Base-by-base conservation (phyloP, 2,329 filamentous ascomycete genomes). In the Trichoderma endophyticum region DNA sequence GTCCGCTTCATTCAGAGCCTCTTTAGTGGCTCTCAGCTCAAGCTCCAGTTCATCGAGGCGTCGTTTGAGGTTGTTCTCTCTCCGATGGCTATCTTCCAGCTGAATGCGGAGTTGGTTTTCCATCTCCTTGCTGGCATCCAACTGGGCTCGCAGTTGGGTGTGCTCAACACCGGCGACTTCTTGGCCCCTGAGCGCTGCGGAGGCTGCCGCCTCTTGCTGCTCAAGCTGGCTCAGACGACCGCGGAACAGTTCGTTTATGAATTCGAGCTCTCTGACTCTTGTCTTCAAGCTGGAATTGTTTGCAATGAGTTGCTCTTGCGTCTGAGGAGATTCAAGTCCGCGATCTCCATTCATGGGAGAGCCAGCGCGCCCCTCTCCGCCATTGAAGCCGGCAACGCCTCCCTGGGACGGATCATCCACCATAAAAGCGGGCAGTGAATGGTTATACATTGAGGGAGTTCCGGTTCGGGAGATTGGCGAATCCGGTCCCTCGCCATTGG, bases 251-350 rank as follows among this genome's bases (percentile, higher is more conserved):
- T 93, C 92, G 77, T 95, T 98, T 84, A 99, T 98, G 67, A 99
- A 89, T 80, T 99, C 96, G 28, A 99, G 87, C 81, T 99, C 96
- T 76, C 92, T 96, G 39, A 99, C 95, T 56, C 96, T 91, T 0
- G 96, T 99, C 83, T 97, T 97, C n/a, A 98, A 86, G 65, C 91
- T 92, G 6, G 93, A 93, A 80, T 97, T 97, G 73, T 91, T 89
- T 2, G 92, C 91, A 67, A 94, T 85, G 28, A 97, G 87, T 73
- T 93, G 91, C 78, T 97, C 93, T 80, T 93, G 94, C 3, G 91
- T 92, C 78, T 94, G 92, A 1, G 92, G 89, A 14, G 89, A 85
- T 72, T 95, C 93, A 71, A 91, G 84, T 74, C 90, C 87, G 62
- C 91, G 90, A 30, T 91, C 87, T 70, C 85, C 87, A 74, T 86